These are phyloP conservation scores for Penicillium psychrosexuale DNA, from an alignment of 2,329 filamentous ascomycete species.

Conservation along the genomic window DNA sequence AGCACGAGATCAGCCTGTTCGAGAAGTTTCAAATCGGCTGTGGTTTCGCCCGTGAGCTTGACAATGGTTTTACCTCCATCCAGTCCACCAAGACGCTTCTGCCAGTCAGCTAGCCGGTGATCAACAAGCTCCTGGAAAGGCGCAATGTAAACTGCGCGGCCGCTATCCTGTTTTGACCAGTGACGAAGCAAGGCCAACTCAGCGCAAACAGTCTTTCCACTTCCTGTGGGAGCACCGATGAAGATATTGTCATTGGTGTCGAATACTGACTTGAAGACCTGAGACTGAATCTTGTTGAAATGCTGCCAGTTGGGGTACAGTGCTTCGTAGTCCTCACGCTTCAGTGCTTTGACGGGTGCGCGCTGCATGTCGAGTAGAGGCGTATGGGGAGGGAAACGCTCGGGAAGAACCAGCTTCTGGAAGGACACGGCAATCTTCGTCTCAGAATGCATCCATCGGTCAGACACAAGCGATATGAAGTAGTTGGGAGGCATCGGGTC, in stretches of 20 bases:
- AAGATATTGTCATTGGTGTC: slow-evolving; percentile 91
- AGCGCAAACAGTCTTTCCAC: slow-evolving; percentile 94
- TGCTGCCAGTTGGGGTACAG: slow-evolving; percentile 80
- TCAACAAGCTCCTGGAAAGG: slow-evolving; percentile 94
- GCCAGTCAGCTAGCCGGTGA: slow-evolving; percentile 77
- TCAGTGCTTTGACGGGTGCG: slow-evolving; percentile 81
- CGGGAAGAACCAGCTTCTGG: slow-evolving; percentile 88
- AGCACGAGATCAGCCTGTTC: slow-evolving; percentile 85
- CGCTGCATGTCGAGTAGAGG: slow-evolving; percentile 89
- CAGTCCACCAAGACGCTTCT: slow-evolving; percentile 67
- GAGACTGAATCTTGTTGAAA: slow-evolving; percentile 97
- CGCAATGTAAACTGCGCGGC: slow-evolving; percentile 87
- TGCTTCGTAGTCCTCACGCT: slow-evolving; percentile 74
- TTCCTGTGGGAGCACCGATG: slow-evolving; percentile 86
- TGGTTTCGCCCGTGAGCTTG: slow-evolving; percentile 90
- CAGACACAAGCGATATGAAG: slow-evolving; percentile 91
- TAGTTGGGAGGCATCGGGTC: slow-evolving; percentile 99
- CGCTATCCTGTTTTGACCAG: slow-evolving; percentile 70
- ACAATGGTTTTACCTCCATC: slow-evolving; percentile 84
- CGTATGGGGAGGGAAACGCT: slow-evolving; percentile 93
- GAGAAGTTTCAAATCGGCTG: slow-evolving; percentile 82
- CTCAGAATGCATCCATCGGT: slow-evolving; percentile 98
- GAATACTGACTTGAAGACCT: slow-evolving; percentile 92
- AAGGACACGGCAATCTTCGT: slow-evolving; percentile 91
- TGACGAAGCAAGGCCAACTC: slow-evolving; percentile 89